These are phyloP conservation scores for Coelastrella sp. DNA, from an alignment of 139 green algal genomes.

Conservation along the genomic window DNA sequence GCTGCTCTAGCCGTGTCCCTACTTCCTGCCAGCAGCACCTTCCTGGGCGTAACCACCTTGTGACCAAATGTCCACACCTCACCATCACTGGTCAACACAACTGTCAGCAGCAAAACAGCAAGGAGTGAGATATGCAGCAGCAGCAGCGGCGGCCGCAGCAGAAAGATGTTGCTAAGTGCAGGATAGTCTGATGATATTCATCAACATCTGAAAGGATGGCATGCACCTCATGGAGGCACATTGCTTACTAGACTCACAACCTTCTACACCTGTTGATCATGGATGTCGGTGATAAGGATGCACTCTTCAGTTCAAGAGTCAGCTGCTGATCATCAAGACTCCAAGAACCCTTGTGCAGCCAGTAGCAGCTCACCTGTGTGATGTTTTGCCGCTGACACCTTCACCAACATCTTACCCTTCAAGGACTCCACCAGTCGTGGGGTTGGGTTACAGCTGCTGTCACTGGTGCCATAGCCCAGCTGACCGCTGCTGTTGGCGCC, in stretches of 20 bases:
- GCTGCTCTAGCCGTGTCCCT: conserved; percentile 53
- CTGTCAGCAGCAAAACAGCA: background rate
- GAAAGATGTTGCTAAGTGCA: too few relatives aligned
- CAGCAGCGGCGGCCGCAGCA: too few relatives aligned
- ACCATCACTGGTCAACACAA: conserved; percentile 72
- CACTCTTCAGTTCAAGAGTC: too few relatives aligned
- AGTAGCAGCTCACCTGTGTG: conserved; percentile 87
- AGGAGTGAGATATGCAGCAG: too few relatives aligned
- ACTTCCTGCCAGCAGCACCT: conserved; percentile 70
- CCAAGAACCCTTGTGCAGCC: too few relatives aligned
- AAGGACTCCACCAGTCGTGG: conserved; percentile 86
- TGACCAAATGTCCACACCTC: conserved; percentile 92
- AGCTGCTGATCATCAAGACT: too few relatives aligned
- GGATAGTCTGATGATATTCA: too few relatives aligned
- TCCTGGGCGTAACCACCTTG: conserved; percentile 70
- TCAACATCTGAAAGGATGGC: too few relatives aligned
- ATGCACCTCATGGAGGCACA: too few relatives aligned
- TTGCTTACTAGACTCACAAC: too few relatives aligned
- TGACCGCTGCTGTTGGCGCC: conserved; percentile 77
- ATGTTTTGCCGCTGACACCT: conserved; percentile 85
- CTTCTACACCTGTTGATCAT: too few relatives aligned
- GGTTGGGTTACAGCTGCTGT: conserved; percentile 73
- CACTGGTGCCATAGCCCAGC: conserved; percentile 87
- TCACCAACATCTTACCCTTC: conserved; percentile 75
- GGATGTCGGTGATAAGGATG: too few relatives aligned